A percentile compares a stretch with the other conserved stretches of the same genome.
Evolutionary conservation across 352 stramenopile genomes (phyloP).

Genomic region (Globisporangium paddicum): DNA sequence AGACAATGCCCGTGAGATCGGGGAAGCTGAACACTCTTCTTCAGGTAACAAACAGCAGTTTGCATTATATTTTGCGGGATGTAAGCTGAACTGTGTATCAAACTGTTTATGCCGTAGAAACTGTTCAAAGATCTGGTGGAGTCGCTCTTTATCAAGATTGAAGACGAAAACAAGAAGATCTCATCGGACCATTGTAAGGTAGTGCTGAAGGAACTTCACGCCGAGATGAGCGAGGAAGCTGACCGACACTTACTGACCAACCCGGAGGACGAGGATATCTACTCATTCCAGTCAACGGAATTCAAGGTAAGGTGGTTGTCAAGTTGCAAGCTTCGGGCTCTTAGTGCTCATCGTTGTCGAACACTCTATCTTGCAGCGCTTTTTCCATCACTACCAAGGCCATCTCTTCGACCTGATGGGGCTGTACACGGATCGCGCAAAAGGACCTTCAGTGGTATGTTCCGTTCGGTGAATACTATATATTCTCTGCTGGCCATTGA

Average conservation of each 20-base stretch:
- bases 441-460: slow-evolving; percentile 53
- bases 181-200: slow-evolving; percentile 57
- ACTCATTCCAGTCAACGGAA: slow-evolving; percentile 57
- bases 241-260: slow-evolving; percentile 42
- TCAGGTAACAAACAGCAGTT: too few species aligned
- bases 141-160: slow-evolving; percentile 57
- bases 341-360: neutral
- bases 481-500: neutral
- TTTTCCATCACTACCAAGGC: slow-evolving; percentile 70
- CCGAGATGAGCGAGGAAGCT: slow-evolving; percentile 51
- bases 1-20: slow-evolving; percentile 62
- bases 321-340: neutral
- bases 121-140: slow-evolving; percentile 73
- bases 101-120: slow-evolving; percentile 37
- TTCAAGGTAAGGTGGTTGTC: slow-evolving; percentile 47
- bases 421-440: slow-evolving; percentile 60
- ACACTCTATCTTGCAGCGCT: slow-evolving; percentile 29
- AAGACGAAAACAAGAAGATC: slow-evolving; percentile 69
- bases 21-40: slow-evolving; percentile 60
- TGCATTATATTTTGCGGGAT: too few species aligned
- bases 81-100: neutral
- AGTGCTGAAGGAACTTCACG: slow-evolving; percentile 51
- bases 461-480: neutral
- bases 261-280: slow-evolving; percentile 48
- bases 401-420: slow-evolving; percentile 67